Evolutionary conservation across 2,329 filamentous ascomycete species (phyloP).

Genomic region (Nothophoma quercina): DNA sequence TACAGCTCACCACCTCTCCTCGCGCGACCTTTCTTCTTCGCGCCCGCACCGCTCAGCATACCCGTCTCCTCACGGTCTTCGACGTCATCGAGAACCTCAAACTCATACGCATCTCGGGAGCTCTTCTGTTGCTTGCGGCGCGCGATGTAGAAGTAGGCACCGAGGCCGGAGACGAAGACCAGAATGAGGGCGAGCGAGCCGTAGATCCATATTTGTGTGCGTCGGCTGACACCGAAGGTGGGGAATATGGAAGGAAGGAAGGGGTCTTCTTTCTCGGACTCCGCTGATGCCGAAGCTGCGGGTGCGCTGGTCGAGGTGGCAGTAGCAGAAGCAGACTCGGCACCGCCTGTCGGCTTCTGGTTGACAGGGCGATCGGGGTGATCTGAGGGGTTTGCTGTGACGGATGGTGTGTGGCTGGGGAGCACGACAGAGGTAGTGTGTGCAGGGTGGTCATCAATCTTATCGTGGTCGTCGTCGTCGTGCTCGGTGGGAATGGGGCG

Average conservation of each 20-base stretch:
- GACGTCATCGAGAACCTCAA: conserved; percentile 87
- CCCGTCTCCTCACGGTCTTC: conserved; percentile 67
- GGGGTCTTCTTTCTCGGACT: conserved; percentile 54
- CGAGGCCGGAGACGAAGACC: conserved; percentile 81
- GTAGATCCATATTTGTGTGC: conserved; percentile 93
- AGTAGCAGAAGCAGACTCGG: conserved; percentile 29
- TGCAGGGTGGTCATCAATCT: conserved; percentile 62
- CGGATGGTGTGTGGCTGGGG: conserved; percentile 57
- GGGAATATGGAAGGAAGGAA: conserved; percentile 87
- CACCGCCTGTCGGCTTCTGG: conserved; percentile 58
- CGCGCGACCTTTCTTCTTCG: conserved; percentile 56
- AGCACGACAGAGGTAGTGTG: conserved; percentile 65
- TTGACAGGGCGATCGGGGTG: conserved; percentile 64
- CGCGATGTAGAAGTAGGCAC: conserved; percentile 81
- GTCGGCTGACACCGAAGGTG: conserved; percentile 85
- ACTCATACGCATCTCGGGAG: conserved; percentile 86
- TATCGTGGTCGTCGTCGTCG: conserved; percentile 83
- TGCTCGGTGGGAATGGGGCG: conserved; percentile 83
- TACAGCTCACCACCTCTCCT: conserved; percentile 87
- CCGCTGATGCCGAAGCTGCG: conserved; percentile 24
- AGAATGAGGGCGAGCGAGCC: conserved; percentile 84
- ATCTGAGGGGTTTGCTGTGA: conserved; percentile 54
- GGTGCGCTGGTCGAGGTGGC: conserved; percentile 28
- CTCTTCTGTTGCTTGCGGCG: conserved; percentile 78
- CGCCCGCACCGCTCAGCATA: conserved; percentile 45